Evolutionary conservation across 164 flowering plant genomes (phyloP).

Genomic region (Macadamia integrifolia): DNA sequence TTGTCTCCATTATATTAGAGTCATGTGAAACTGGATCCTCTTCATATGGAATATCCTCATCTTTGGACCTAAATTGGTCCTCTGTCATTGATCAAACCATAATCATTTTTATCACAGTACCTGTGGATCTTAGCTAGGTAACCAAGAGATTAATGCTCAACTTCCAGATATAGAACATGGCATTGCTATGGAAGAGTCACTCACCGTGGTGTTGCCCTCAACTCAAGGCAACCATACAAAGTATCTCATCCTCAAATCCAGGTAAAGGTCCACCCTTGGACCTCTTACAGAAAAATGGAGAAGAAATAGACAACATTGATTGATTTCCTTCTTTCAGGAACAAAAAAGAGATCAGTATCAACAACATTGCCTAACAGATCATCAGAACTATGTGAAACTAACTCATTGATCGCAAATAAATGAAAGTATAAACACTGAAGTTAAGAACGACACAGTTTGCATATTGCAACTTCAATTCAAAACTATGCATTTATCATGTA

Average conservation of each 20-base stretch:
- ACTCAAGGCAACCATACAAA: slow-evolving; percentile 72
- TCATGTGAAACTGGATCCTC: slow-evolving; percentile 15
- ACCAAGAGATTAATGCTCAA: not conserved
- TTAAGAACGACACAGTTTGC: not conserved
- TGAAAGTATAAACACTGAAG: too few species aligned
- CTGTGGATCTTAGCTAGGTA: not conserved
- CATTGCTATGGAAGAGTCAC: slow-evolving; percentile 8
- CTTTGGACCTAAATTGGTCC: slow-evolving; percentile 22
- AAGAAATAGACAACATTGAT: not conserved
- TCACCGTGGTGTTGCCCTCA: slow-evolving; percentile 72
- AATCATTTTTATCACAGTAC: not conserved
- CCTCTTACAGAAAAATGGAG: slow-evolving; percentile 36
- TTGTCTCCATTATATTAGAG: slow-evolving; percentile 23
- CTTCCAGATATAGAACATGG: not conserved
- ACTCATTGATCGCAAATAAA: too few species aligned
- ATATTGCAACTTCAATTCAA: not conserved
- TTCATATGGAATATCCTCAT: slow-evolving; percentile 15
- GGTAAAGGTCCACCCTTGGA: slow-evolving; percentile 74
- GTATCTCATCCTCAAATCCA: slow-evolving; percentile 97
- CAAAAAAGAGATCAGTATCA: not conserved
- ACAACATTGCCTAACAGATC: too few species aligned
- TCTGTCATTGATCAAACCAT: slow-evolving; percentile 15
- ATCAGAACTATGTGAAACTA: too few species aligned
- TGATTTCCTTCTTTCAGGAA: not conserved
- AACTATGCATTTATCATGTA: too few species aligned